Evolutionary conservation across 2,329 filamentous ascomycete genomes (phyloP).

Genomic region (Ustilaginoidea virens): DNA sequence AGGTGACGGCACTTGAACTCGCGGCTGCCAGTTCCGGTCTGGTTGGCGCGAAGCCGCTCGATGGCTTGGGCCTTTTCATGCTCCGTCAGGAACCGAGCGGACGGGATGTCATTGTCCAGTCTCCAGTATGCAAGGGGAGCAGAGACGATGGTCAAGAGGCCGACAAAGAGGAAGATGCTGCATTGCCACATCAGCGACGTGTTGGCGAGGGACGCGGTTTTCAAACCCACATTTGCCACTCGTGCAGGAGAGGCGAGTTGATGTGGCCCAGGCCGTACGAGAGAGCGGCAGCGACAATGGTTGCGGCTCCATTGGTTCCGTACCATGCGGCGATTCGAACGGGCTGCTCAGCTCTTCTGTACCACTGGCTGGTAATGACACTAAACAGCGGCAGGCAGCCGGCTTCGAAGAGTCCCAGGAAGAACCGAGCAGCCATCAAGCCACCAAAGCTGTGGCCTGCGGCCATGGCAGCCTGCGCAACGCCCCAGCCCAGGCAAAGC

Average conservation of each 20-base stretch:
- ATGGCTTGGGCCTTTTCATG: conserved; percentile 53
- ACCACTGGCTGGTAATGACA: conserved; percentile 32
- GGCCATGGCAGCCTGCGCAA: conserved; percentile 27
- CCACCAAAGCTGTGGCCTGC: conserved; percentile 31
- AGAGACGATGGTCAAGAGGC: conserved; percentile 41
- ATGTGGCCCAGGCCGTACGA: conserved; percentile 44
- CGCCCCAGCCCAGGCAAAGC: conserved; percentile 29
- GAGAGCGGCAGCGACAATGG: conserved; percentile 37
- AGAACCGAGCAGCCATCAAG: conserved; percentile 32
- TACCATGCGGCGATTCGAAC: conserved; percentile 52
- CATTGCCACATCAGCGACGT: no score
- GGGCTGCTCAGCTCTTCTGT: conserved; percentile 39
- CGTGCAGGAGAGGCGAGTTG: conserved; percentile 10
- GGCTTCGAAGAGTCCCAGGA: conserved; percentile 33
- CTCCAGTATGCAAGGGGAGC: conserved; percentile 43
- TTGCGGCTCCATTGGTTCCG: conserved; percentile 41
- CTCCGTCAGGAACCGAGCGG: conserved; percentile 42
- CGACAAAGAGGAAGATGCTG: conserved; percentile 41
- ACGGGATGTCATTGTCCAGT: conserved; percentile 42
- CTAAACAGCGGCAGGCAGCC: conserved; percentile 33
- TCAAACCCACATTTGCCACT: conserved; percentile 11
- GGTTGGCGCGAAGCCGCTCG: conserved; percentile 57
- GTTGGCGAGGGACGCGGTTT: no score
- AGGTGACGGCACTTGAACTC: conserved; percentile 55
- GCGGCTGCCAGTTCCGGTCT: conserved; percentile 59